phyloP scores from a whole-genome alignment of 2,329 filamentous ascomycete genomes.

The Fusarium nygamai region DNA sequence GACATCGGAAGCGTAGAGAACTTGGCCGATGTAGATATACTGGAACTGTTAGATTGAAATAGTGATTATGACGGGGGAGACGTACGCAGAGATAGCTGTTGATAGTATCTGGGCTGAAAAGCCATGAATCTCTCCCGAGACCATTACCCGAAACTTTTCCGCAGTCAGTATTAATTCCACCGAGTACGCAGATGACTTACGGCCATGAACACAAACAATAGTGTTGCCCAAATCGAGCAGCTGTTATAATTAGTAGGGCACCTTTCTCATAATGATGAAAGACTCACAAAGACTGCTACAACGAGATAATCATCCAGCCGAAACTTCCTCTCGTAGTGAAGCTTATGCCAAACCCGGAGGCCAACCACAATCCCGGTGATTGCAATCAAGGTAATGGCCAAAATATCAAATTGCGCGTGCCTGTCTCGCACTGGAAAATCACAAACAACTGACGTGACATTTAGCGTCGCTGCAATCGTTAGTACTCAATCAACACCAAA shows the following conservation, averaged over 20 bases:
- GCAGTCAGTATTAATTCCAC: neutral
- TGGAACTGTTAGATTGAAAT: neutral
- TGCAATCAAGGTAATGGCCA: neutral
- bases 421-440: neutral
- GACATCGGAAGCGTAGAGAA: slow-evolving; percentile 4
- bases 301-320: neutral
- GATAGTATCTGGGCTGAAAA: neutral
- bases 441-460: neutral
- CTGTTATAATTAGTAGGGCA: neutral
- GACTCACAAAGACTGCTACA: neutral
- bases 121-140: slow-evolving; percentile 11
- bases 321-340: neutral
- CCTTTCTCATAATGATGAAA: fast-evolving
- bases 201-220: neutral
- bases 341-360: neutral
- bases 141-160: slow-evolving; percentile 1
- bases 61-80: fast-evolving
- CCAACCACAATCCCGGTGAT: neutral
- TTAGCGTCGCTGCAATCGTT: neutral
- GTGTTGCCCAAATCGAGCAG: neutral
- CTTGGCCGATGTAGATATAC: slow-evolving; percentile 6
- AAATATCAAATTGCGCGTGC: neutral
- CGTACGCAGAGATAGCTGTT: neutral
- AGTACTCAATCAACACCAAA: fast-evolving
- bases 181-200: neutral